phyloP scores from a whole-genome alignment of 2,329 filamentous ascomycete species.

The Scedosporium apiospermum region DNA sequence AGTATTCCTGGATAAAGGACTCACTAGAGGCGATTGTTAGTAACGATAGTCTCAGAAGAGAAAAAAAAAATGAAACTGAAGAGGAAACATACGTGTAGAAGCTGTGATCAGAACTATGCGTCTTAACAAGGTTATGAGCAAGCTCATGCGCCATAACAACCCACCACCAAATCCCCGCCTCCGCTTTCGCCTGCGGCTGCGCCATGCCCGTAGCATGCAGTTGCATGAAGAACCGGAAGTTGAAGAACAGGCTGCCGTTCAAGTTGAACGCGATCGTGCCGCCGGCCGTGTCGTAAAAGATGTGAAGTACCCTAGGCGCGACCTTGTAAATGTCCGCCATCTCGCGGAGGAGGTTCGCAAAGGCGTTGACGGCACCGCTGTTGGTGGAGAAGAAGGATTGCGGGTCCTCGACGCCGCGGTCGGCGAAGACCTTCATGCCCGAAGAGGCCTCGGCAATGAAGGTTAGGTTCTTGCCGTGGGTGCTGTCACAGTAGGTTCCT shows the following conservation, averaged over 20 bases:
- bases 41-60: background rate
- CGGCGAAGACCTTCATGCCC: slow-evolving; percentile 65
- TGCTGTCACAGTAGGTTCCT: slow-evolving; percentile 76
- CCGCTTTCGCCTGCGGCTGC: slow-evolving; percentile 39
- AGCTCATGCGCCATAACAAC: slow-evolving; percentile 93
- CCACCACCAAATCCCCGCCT: slow-evolving; percentile 83
- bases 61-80: background rate
- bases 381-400: slow-evolving; percentile 51
- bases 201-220: slow-evolving; percentile 47
- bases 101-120: slow-evolving; percentile 70
- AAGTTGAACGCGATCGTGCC: slow-evolving; percentile 89
- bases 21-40: slow-evolving; percentile 38
- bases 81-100: slow-evolving; percentile 59
- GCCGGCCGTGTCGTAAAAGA: slow-evolving; percentile 75
- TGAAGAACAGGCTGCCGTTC: slow-evolving; percentile 84
- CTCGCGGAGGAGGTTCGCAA: slow-evolving; percentile 60
- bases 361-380: slow-evolving; percentile 53
- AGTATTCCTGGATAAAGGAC: slow-evolving; percentile 70
- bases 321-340: slow-evolving; percentile 66
- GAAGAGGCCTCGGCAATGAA: slow-evolving; percentile 61
- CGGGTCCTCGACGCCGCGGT: slow-evolving; percentile 41
- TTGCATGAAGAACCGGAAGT: slow-evolving; percentile 76
- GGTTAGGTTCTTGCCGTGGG: slow-evolving; percentile 61
- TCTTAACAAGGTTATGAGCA: slow-evolving; percentile 79
- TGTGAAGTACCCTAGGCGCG: slow-evolving; percentile 59